These are phyloP conservation scores for Scutellaria minor DNA, from an alignment of 257 asterid species.

Conservation along the genomic window DNA sequence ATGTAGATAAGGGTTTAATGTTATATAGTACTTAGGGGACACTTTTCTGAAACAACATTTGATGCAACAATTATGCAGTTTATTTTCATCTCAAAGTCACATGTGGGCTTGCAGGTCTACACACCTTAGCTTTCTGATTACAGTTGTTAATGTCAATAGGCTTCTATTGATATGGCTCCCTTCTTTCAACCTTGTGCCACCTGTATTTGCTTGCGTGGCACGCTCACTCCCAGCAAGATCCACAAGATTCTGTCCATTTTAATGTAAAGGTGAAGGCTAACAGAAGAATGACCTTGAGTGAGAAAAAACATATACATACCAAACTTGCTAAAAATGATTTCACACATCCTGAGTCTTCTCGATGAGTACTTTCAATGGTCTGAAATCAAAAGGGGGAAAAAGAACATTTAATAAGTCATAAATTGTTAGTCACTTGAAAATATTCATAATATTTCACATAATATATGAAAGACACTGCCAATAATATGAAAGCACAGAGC, in stretches of 20 bases:
- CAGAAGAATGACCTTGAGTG: conserved; percentile 23
- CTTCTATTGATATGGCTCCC: conserved; percentile 97
- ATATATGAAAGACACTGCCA: conserved; percentile 12
- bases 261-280: conserved; percentile 6
- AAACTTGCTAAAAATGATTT: conserved; percentile 83
- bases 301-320: conserved; percentile 53
- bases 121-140: conserved; percentile 92
- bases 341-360: conserved; percentile 73
- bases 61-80: neutral
- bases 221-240: conserved; percentile 99
- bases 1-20: conserved; percentile 1
- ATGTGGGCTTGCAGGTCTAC: conserved; percentile 9
- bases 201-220: conserved; percentile 80
- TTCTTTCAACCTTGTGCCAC: conserved; percentile 89
- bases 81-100: conserved; percentile 22
- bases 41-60: conserved; percentile 3
- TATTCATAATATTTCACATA: conserved; percentile 9
- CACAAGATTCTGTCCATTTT: conserved; percentile 75
- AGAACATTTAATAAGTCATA: conserved; percentile 16
- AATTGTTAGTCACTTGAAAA: conserved; percentile 6
- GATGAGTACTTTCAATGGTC: conserved; percentile 83
- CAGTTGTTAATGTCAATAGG: conserved; percentile 86
- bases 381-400: conserved; percentile 36
- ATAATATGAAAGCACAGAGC: conserved; percentile 16
- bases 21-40: neutral